Percentiles rank a stretch among this genome's conserved stretches.
These are phyloP conservation scores for Psilocybe sp. DNA, from an alignment of 768 basidiomycete genomes.

Conservation along the genomic window DNA sequence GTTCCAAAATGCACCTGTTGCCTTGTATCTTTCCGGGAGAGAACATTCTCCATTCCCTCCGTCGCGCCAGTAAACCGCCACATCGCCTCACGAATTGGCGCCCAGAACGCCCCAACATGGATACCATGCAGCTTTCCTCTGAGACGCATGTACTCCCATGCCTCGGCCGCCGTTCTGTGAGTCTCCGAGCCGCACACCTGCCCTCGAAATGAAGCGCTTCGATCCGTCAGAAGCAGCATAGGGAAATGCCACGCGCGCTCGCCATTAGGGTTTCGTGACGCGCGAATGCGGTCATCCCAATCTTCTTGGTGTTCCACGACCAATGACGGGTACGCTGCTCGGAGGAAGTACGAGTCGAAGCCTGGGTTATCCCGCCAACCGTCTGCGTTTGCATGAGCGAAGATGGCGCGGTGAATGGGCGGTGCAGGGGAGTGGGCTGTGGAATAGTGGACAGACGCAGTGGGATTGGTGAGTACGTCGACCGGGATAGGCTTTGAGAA, in stretches of 20 bases:
- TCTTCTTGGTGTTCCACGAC: constrained; percentile 67
- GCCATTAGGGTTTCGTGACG: constrained; percentile 22
- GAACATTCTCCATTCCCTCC: constrained; percentile 10
- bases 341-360: constrained; percentile 76
- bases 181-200: constrained; percentile 57
- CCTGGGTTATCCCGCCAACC: constrained; percentile 78
- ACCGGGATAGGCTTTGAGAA: constrained; percentile 23
- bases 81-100: constrained; percentile 62
- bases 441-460: constrained; percentile 13
- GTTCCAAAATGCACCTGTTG: constrained; percentile 7
- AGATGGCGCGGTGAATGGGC: constrained; percentile 66
- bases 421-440: constrained; percentile 36
- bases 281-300: constrained; percentile 61
- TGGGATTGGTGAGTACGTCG: constrained; percentile 4
- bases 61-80: constrained; percentile 60
- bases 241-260: constrained; percentile 71
- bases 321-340: constrained; percentile 68
- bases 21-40: not conserved
- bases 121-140: constrained; percentile 32
- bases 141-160: constrained; percentile 50
- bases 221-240: constrained; percentile 64
- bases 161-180: constrained; percentile 72
- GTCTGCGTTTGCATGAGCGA: constrained; percentile 53
- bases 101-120: constrained; percentile 71
- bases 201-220: constrained; percentile 75